Evolutionary conservation across 768 basidiomycete genomes (phyloP).

Genomic region (Macrolepiota fuliginosa): DNA sequence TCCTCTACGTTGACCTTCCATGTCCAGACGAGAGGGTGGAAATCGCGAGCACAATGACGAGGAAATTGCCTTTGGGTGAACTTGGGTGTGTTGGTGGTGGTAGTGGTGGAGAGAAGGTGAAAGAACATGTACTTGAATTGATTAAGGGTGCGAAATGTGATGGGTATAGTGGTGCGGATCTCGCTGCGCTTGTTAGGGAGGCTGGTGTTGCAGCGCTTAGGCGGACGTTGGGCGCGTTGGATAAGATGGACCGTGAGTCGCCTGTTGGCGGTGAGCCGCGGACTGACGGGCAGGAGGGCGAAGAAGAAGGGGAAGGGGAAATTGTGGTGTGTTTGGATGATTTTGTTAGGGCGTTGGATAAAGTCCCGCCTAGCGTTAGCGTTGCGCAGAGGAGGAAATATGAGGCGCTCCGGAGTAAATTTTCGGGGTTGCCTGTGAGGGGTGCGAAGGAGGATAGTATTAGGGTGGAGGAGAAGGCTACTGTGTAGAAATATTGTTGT

Average conservation of each 20-base stretch:
- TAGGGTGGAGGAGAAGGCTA: constrained; percentile 20
- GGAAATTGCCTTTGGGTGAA: constrained; percentile 63
- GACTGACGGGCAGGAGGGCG: constrained; percentile 6
- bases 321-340: constrained; percentile 61
- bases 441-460: constrained; percentile 37
- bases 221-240: constrained; percentile 64
- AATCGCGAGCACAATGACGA: constrained; percentile 74
- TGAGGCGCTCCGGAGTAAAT: constrained; percentile 74
- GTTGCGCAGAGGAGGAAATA: constrained; percentile 79
- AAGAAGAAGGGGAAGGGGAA: constrained; percentile 14
- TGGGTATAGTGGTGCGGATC: constrained; percentile 90
- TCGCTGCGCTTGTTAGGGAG: constrained; percentile 85
- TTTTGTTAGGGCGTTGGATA: constrained; percentile 71
- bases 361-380: constrained; percentile 87
- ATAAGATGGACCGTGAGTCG: constrained; percentile 46
- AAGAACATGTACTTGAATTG: constrained; percentile 37
- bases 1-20: constrained; percentile 91
- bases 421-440: constrained; percentile 73
- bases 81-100: neutral
- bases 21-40: constrained; percentile 71
- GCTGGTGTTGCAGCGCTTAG: constrained; percentile 85
- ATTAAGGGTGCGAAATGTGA: constrained; percentile 60
- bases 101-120: constrained; percentile 14
- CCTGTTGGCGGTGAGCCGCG: neutral
- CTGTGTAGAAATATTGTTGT: neutral